A percentile compares a stretch with the other conserved stretches of the same genome.
phyloP scores from a whole-genome alignment of 495 filamentous ascomycete genomes.

The Lophiostoma macrostomum region DNA sequence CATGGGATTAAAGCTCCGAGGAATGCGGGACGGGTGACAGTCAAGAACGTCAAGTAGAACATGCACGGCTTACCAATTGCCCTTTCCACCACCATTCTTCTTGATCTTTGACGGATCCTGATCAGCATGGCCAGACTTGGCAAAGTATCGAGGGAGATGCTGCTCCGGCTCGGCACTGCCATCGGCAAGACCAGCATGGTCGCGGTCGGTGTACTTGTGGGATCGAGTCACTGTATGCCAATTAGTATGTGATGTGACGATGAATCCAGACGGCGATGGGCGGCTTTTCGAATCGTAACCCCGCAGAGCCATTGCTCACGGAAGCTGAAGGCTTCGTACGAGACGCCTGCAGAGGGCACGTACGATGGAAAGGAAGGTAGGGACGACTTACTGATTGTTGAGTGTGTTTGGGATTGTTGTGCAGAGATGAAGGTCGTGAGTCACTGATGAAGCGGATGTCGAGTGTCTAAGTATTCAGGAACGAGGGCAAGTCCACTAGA shows the following conservation, averaged over 20 bases:
- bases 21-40: background rate
- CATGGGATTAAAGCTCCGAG: background rate
- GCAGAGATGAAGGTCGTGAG: slow-evolving; percentile 19
- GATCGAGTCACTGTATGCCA: slow-evolving; percentile 77
- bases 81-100: slow-evolving; percentile 91
- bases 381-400: slow-evolving; percentile 26
- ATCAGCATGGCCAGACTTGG: slow-evolving; percentile 78
- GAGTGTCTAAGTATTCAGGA: slow-evolving; percentile 25
- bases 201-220: slow-evolving; percentile 86
- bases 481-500: slow-evolving; percentile 1
- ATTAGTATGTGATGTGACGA: slow-evolving; percentile 14
- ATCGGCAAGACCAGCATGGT: slow-evolving; percentile 66
- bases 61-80: slow-evolving; percentile 75
- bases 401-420: slow-evolving; percentile 7
- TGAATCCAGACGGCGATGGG: background rate
- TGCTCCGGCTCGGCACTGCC: slow-evolving; percentile 64
- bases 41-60: background rate
- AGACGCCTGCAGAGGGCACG: too few relatives aligned
- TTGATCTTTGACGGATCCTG: slow-evolving; percentile 87
- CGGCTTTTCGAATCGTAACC: slow-evolving; percentile 1
- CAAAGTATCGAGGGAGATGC: slow-evolving; percentile 85
- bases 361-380: background rate
- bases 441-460: slow-evolving; percentile 11
- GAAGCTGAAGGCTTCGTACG: background rate
- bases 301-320: background rate